Percentiles rank a stretch among this genome's conserved stretches.
These are phyloP conservation scores for Yamadazyma diospyri DNA, from an alignment of 1,139 yeast genomes.

Conservation along the genomic window DNA sequence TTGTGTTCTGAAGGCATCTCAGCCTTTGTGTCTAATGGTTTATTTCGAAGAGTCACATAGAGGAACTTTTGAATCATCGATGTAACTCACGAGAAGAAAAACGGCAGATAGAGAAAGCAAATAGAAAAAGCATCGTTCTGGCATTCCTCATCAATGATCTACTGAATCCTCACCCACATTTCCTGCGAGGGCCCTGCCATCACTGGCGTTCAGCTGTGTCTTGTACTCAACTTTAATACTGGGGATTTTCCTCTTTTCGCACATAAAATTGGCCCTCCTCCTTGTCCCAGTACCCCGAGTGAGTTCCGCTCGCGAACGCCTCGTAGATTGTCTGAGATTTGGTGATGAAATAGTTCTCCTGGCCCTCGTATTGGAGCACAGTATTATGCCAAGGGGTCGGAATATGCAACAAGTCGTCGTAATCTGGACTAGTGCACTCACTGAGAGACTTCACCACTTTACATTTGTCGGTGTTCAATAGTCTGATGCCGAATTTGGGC, in stretches of 20 bases:
- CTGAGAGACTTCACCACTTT: constrained; percentile 28
- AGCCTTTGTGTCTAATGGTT: no score
- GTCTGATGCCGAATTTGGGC: constrained; percentile 55
- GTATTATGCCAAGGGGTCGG: constrained; percentile 70
- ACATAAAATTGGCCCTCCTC: constrained; percentile 9
- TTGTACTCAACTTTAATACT: no score
- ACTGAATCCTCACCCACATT: no score
- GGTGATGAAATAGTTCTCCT: constrained; percentile 24
- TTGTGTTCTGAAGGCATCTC: no score
- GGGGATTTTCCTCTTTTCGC: constrained; percentile 1
- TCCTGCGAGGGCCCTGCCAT: no score
- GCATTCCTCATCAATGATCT: no score
- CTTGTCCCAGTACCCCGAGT: constrained; percentile 12
- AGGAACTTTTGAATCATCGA: no score
- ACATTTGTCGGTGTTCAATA: constrained; percentile 44
- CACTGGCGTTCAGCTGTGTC: no score
- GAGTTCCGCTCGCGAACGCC: constrained; percentile 21
- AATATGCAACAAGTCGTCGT: constrained; percentile 51
- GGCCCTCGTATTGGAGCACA: constrained; percentile 39
- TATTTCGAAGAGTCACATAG: no score
- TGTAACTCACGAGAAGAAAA: no score
- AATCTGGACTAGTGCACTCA: constrained; percentile 24
- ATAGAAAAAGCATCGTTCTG: no score
- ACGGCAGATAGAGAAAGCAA: no score
- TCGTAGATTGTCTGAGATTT: constrained; percentile 24